Evolutionary conservation across 1,284 basidiomycete genomes (phyloP).

Genomic region (Malassezia obtusa): DNA sequence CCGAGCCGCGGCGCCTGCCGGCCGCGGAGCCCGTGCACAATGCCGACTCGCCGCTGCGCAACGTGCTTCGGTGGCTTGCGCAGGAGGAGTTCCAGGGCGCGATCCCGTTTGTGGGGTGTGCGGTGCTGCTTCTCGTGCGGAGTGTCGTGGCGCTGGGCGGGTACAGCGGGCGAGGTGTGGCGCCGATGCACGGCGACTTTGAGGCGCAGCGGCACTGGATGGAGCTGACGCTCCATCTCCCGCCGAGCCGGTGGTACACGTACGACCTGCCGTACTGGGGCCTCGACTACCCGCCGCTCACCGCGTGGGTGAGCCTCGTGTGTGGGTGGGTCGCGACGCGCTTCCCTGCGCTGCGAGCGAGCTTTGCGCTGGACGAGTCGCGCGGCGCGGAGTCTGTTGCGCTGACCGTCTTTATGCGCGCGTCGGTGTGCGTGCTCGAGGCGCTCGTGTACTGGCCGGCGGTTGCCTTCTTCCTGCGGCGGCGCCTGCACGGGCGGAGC

Average conservation of each 20-base stretch:
- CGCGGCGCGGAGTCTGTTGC: constrained; percentile 62
- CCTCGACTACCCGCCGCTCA: constrained; percentile 69
- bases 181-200: constrained; percentile 81
- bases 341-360: constrained; percentile 19
- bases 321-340: constrained; percentile 19
- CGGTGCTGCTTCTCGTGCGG: constrained; percentile 22
- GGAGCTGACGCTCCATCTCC: constrained; percentile 70
- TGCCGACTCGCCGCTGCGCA: constrained; percentile 26
- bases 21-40: neutral
- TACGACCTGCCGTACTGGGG: constrained; percentile 85
- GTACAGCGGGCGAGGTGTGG: constrained; percentile 57
- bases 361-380: constrained; percentile 61
- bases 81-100: constrained; percentile 23
- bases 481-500: constrained; percentile 34
- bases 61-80: constrained; percentile 29
- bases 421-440: constrained; percentile 64
- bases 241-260: constrained; percentile 67
- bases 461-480: constrained; percentile 28
- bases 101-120: constrained; percentile 19
- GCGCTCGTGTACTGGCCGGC: constrained; percentile 66
- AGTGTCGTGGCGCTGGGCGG: constrained; percentile 27
- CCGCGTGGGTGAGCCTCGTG: constrained; percentile 55
- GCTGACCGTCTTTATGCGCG: constrained; percentile 65
- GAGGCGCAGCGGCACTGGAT: constrained; percentile 93
- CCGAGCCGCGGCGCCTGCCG: neutral